phyloP scores from a whole-genome alignment of 1,284 basidiomycete genomes.

The Boletus smithii region DNA sequence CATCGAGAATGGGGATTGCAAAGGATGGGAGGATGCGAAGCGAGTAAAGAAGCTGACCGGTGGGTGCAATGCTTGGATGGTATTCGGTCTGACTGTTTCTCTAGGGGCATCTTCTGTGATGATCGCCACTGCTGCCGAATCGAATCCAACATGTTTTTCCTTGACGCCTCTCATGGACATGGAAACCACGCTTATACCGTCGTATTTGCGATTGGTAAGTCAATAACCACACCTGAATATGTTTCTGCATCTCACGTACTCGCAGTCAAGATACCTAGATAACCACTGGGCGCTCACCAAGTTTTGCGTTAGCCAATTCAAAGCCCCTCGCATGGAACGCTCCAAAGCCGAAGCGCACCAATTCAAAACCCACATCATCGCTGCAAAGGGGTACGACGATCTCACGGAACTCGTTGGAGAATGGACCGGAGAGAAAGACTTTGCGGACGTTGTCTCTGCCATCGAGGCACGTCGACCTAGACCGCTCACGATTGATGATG shows the following conservation, averaged over 20 bases:
- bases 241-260: slow-evolving; percentile 3
- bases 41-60: slow-evolving; percentile 75
- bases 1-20: slow-evolving; percentile 93
- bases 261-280: slow-evolving; percentile 61
- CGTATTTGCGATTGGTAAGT: slow-evolving; percentile 74
- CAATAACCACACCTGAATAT: neutral
- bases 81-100: slow-evolving; percentile 3
- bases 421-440: slow-evolving; percentile 63
- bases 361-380: slow-evolving; percentile 52
- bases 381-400: slow-evolving; percentile 66
- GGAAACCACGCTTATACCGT: slow-evolving; percentile 68
- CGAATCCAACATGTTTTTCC: slow-evolving; percentile 89
- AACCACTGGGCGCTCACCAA: slow-evolving; percentile 89
- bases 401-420: slow-evolving; percentile 54
- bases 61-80: slow-evolving; percentile 26
- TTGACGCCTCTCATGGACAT: slow-evolving; percentile 66
- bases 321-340: slow-evolving; percentile 51
- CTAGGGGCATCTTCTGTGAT: slow-evolving; percentile 88
- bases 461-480: slow-evolving; percentile 46
- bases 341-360: slow-evolving; percentile 59
- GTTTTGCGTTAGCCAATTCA: slow-evolving; percentile 85
- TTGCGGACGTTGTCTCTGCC: slow-evolving; percentile 50
- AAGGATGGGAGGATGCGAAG: slow-evolving; percentile 75
- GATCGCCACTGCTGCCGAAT: slow-evolving; percentile 93
- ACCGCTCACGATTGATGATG: slow-evolving; percentile 13